A percentile compares a stretch with the other conserved stretches of the same genome.
Conservation (phyloP, 768 basidiomycete species). For the Dentipellis sp. region DNA sequence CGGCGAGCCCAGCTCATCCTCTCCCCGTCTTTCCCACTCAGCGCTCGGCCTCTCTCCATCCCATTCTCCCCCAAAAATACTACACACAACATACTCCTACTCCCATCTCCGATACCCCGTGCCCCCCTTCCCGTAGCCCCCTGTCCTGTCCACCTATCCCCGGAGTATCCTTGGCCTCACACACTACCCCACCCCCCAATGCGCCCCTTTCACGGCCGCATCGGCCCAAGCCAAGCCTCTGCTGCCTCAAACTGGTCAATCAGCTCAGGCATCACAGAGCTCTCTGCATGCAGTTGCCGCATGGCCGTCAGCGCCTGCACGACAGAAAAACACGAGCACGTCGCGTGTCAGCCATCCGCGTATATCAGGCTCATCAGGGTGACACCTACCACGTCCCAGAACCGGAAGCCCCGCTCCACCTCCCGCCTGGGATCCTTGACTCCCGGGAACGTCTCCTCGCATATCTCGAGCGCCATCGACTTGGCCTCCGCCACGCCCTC, state of each 20-base stretch:
- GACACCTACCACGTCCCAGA: slow-evolving; percentile 90
- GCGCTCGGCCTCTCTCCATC: slow-evolving; percentile 5
- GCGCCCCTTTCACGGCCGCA: slow-evolving; percentile 56
- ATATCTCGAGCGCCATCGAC: slow-evolving; percentile 78
- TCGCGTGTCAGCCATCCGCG: slow-evolving; percentile 5
- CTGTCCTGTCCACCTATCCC: slow-evolving; percentile 2
- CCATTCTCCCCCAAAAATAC: background rate
- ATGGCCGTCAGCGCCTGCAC: slow-evolving; percentile 77
- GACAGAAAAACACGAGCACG: slow-evolving; percentile 1
- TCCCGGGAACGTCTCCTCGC: slow-evolving; percentile 90
- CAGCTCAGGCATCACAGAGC: slow-evolving; percentile 73
- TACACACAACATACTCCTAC: slow-evolving; percentile 1
- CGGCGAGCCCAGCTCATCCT: slow-evolving; percentile 9
- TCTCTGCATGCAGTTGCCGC: slow-evolving; percentile 79
- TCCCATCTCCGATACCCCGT: slow-evolving; percentile 3
- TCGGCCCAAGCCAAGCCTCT: slow-evolving; percentile 87
- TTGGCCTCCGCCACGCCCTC: slow-evolving; percentile 80
- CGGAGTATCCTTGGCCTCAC: slow-evolving; percentile 2
- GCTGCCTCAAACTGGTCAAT: slow-evolving; percentile 96
- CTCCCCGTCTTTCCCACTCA: background rate
- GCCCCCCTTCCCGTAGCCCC: slow-evolving; percentile 1
- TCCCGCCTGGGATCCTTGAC: slow-evolving; percentile 82
- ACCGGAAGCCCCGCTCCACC: slow-evolving; percentile 94
- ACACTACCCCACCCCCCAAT: slow-evolving; percentile 2
- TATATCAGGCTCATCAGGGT: background rate